Evolutionary conservation across 192 early-diverging fungal genomes (phyloP), one percentile per base, ranked within the genome.

Genomic region (Funneliformis geosporum): DNA sequence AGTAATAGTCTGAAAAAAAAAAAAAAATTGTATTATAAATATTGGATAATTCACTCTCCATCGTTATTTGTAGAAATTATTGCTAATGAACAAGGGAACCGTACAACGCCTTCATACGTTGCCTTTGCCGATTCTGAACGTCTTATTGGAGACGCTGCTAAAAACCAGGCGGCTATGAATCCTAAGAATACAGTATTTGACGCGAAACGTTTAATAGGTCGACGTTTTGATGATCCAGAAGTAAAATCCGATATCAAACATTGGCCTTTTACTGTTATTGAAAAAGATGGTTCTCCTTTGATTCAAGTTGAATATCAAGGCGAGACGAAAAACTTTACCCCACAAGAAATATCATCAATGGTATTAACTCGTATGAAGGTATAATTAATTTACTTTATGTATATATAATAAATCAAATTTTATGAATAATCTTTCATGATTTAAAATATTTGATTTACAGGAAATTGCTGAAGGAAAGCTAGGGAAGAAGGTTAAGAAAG

Each of bases 281-380:
- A 90, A 70, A 89, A 91, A 86, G 83, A 88, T 59, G 86, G 88
- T 70, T 84, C 90, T 78, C 94, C 94, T 67, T 89, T 88, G 88
- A 87, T 95, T 75, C 92, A 95, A 89, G 94, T 94, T 46, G 87
- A 94, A 80, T 92, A 90, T 87, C 87, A 94, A 89, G 94, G 94
- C 79, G 93, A 94, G 86, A 87, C 87, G 81, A 94, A 94, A 88
- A 87, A 83, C 65, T 95, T 90, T 85, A 89, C 92, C 76, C 92
- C 94, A 66, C 92, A 95, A 89, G 93, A 98, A 87, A 93, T 99
- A 87, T 99, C 97, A 25, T 94, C 97, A 81, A 97, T 99, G 96
- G 92, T 99, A 74, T 90, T 99, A 66, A 81, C 87, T 85, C 96
- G 95, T 86, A 97, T 99, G 95, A 87, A 88, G 81, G 87, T 76